Base-by-base conservation (phyloP, 306 rosid genomes). In the Chamaecrista fasciculata region DNA sequence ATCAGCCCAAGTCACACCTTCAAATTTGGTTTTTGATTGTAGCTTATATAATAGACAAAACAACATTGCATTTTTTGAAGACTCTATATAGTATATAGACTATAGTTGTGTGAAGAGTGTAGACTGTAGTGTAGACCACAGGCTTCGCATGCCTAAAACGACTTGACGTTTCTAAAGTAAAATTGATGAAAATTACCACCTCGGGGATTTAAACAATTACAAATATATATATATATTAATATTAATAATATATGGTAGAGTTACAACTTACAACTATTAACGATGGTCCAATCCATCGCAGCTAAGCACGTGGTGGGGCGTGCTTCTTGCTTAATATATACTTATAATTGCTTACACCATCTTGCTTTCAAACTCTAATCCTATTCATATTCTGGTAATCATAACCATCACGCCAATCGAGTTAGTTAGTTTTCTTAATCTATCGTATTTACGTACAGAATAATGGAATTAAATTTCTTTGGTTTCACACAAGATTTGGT, bases 251-350 rank as follows among this genome's bases (percentile, higher is more conserved):
- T 51, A 47, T 55, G 60, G 57, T 50, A 23, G 48, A 53, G 69
- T 31, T 34, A 33, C 36, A 29, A 29, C 44, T n/a, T n/a, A n/a
- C n/a, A n/a, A n/a, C n/a, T n/a, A n/a, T n/a, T 2, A 18, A 71
- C 68, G 80, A 75, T 65, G 74, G 82, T 56, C 83, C 84, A 75
- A 72, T 78, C 16, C 80, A 73, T 69, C 47, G 11, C 37, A 62
- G 71, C 49, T 29, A 49, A 74, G 56, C 86, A 86, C 88, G 40
- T 86, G 88, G 84, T 78, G 77, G 78, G 65, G 79, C n/a, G 66
- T 65, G 56, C 31, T 7, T 42, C 33, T 33, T 50, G 46, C 61
- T 69, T 70, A 16, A 3, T 61, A 15, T 64, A 15, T 9, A 29
- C 24, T 68, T 75, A 2, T 42, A 2, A 50, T 46, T 46, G 73